A percentile compares a stretch with the other conserved stretches of the same genome.
Evolutionary conservation across 306 rosid species (phyloP).

Genomic region (Albizia julibrissin): DNA sequence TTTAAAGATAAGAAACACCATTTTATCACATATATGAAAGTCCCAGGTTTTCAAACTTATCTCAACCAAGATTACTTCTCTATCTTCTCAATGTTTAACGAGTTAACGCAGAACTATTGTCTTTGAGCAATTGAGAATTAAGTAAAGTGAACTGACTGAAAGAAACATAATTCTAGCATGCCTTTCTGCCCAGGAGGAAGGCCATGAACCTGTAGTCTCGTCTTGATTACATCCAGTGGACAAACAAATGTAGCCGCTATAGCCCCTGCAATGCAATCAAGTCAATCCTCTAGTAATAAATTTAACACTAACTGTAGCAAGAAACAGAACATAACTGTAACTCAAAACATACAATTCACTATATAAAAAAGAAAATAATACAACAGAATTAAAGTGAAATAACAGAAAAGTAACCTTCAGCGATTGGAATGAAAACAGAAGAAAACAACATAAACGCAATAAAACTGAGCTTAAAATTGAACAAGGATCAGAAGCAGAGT

Average conservation of each 20-base stretch:
- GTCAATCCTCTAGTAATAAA: conserved; percentile 8
- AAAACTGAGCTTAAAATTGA: conserved; percentile 15
- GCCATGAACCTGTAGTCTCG: conserved; percentile 96
- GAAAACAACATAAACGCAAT: conserved; percentile 38
- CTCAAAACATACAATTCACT: background rate
- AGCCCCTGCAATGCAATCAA: conserved; percentile 59
- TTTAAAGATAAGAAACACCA: conserved; percentile 16
- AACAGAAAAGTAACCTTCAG: background rate
- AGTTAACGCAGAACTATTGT: conserved; percentile 8
- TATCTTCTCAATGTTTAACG: conserved; percentile 21
- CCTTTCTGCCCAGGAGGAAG: conserved; percentile 78
- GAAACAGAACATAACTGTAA: background rate
- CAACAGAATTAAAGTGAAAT: background rate
- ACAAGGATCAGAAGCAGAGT: conserved; percentile 15
- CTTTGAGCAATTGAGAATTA: conserved; percentile 3
- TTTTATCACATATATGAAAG: background rate
- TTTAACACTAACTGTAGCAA: background rate
- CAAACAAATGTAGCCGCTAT: conserved; percentile 94
- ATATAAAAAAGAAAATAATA: background rate
- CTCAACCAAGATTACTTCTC: background rate
- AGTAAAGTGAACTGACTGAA: background rate
- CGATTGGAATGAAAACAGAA: background rate
- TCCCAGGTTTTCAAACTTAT: background rate
- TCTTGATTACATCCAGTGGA: conserved; percentile 98
- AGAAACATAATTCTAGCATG: conserved; percentile 22